Percentiles rank a stretch among this genome's conserved stretches.
phyloP scores from a whole-genome alignment of 1,284 basidiomycete species.

The Irpex sp. region DNA sequence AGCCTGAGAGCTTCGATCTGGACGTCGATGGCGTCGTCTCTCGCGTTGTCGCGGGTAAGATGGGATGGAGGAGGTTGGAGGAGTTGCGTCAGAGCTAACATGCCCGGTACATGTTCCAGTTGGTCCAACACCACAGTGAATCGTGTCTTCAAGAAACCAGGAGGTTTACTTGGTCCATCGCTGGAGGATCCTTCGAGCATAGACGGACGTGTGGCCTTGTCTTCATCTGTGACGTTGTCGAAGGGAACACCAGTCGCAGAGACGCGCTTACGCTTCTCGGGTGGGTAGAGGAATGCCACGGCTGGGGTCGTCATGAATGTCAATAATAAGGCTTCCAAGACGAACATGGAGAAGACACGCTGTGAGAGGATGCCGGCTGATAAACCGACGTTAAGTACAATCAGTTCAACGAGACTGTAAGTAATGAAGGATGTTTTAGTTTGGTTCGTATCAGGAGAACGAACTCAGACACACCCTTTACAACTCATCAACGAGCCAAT shows the following conservation, averaged over 20 bases:
- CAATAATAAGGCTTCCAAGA: slow-evolving; percentile 81
- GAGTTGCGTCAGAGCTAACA: slow-evolving; percentile 70
- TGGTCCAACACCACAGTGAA: slow-evolving; percentile 90
- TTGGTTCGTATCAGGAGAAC: neutral
- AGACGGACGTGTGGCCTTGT: neutral
- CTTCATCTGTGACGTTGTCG: slow-evolving; percentile 33
- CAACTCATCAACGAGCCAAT: slow-evolving; percentile 74
- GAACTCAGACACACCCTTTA: slow-evolving; percentile 48
- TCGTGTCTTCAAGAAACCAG: slow-evolving; percentile 38
- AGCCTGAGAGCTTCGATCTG: slow-evolving; percentile 50
- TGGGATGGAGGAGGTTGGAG: slow-evolving; percentile 37
- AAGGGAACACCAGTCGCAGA: slow-evolving; percentile 43
- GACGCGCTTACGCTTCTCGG: slow-evolving; percentile 49
- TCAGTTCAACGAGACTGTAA: slow-evolving; percentile 47
- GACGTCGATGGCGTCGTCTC: slow-evolving; percentile 12
- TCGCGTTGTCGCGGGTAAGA: slow-evolving; percentile 8
- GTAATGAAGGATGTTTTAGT: slow-evolving; percentile 1
- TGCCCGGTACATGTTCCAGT: slow-evolving; percentile 80
- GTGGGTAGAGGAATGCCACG: slow-evolving; percentile 77
- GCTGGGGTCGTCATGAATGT: slow-evolving; percentile 90
- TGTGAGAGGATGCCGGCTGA: slow-evolving; percentile 63
- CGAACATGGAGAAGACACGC: slow-evolving; percentile 86
- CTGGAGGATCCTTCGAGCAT: slow-evolving; percentile 8
- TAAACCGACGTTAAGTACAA: slow-evolving; percentile 73
- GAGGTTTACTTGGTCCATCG: slow-evolving; percentile 4